Conservation (phyloP, 495 filamentous ascomycete species). For the Corynascus novoguineensis region DNA sequence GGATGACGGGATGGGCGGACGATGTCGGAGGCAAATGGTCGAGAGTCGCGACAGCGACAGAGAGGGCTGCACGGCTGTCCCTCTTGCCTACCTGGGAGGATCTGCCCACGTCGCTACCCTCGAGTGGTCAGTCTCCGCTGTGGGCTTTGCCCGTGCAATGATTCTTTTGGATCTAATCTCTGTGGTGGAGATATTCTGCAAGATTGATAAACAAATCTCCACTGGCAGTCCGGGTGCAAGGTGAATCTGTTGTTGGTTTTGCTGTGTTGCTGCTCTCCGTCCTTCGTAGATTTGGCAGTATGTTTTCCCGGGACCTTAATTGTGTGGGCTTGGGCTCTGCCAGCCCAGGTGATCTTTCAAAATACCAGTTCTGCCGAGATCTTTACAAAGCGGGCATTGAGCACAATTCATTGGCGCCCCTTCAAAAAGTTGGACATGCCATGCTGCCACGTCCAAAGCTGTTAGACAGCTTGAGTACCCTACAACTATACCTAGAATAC, state of each 20-base stretch:
- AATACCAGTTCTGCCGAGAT: no score
- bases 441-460: no score
- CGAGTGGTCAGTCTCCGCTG: slow-evolving; percentile 2
- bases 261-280: no score
- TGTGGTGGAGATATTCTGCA: slow-evolving; percentile 6
- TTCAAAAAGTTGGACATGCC: no score
- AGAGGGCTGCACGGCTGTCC: background rate
- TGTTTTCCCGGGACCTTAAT: no score
- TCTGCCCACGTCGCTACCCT: slow-evolving; percentile 2
- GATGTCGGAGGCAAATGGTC: slow-evolving; percentile 12
- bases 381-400: no score
- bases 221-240: background rate
- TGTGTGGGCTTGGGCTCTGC: no score
- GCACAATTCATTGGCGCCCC: no score
- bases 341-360: no score
- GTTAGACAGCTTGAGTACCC: no score
- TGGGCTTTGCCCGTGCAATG: background rate
- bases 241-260: background rate
- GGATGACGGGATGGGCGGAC: background rate
- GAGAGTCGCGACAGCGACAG: background rate
- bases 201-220: slow-evolving; percentile 17
- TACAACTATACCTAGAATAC: no score
- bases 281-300: no score
- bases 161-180: slow-evolving; percentile 16
- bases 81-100: background rate